phyloP scores from a whole-genome alignment of 2,329 filamentous ascomycete genomes.

The Cladobotryum mycophilum region DNA sequence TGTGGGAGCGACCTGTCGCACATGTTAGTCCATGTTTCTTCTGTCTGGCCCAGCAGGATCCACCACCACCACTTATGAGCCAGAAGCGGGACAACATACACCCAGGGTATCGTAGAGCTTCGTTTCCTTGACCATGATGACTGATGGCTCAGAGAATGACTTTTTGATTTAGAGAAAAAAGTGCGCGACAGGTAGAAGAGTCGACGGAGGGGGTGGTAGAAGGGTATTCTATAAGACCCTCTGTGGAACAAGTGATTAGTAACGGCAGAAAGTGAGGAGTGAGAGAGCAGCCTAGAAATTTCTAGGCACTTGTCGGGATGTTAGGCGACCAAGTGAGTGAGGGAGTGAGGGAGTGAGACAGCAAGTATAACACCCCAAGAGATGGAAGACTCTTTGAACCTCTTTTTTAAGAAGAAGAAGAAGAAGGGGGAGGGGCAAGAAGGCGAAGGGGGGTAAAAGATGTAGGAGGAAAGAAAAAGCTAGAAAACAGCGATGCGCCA shows the following conservation, averaged over 20 bases:
- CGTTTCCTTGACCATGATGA: constrained; percentile 70
- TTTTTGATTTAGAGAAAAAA: constrained; percentile 3
- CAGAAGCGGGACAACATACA: constrained; percentile 43
- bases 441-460: not conserved
- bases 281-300: not conserved
- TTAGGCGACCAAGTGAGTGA: not conserved
- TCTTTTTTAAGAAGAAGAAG: no score
- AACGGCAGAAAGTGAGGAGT: not conserved
- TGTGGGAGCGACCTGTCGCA: constrained; percentile 62
- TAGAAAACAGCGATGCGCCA: not conserved
- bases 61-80: no score
- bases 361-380: not conserved
- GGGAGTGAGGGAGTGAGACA: not conserved
- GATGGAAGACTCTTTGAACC: not conserved
- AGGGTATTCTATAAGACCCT: constrained; percentile 1
- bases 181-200: constrained; percentile 8
- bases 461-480: not conserved
- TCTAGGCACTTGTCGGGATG: not conserved
- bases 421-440: not conserved
- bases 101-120: constrained; percentile 75
- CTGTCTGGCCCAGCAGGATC: no score
- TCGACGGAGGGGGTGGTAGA: not conserved
- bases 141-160: constrained; percentile 12
- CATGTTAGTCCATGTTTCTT: constrained; percentile 15
- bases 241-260: constrained; percentile 10